Conservation (phyloP, 345 rosid genomes). For the Populus ilicifolia region DNA sequence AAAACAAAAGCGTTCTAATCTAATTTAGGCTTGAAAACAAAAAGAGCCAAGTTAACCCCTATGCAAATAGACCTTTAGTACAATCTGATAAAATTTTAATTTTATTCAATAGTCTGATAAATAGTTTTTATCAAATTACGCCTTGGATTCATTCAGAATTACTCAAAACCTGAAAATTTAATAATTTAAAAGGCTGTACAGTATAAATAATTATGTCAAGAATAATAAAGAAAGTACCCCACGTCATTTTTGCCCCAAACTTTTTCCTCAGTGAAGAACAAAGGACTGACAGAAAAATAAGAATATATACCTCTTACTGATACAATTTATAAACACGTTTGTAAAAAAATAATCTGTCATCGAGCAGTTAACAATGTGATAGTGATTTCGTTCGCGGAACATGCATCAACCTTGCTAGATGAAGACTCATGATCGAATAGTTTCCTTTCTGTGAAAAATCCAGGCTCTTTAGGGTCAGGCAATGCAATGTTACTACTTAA, state of each 20-base stretch:
- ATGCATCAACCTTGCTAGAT: conserved; percentile 5
- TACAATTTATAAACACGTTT: neutral
- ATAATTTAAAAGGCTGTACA: too few relatives aligned
- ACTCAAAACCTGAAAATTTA: too few relatives aligned
- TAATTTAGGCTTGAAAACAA: too few relatives aligned
- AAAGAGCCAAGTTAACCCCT: neutral
- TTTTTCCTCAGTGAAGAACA: neutral
- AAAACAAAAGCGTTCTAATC: too few relatives aligned
- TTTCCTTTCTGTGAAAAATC: conserved; percentile 26
- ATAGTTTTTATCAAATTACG: too few relatives aligned
- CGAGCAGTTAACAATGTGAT: conserved; percentile 15
- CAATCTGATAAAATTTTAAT: too few relatives aligned
- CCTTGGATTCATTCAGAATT: too few relatives aligned
- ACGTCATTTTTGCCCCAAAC: neutral
- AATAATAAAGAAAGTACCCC: too few relatives aligned
- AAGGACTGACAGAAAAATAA: neutral
- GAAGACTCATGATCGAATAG: conserved; percentile 10
- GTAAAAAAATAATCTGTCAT: neutral
- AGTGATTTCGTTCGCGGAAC: conserved; percentile 11
- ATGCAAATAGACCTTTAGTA: too few relatives aligned
- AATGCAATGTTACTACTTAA: conserved; percentile 15
- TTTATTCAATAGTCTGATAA: too few relatives aligned
- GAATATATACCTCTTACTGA: neutral
- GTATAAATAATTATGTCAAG: too few relatives aligned
- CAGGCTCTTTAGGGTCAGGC: conserved; percentile 26